Conservation (phyloP, 192 early-diverging fungal genomes). For the Mortierella claussenii region DNA sequence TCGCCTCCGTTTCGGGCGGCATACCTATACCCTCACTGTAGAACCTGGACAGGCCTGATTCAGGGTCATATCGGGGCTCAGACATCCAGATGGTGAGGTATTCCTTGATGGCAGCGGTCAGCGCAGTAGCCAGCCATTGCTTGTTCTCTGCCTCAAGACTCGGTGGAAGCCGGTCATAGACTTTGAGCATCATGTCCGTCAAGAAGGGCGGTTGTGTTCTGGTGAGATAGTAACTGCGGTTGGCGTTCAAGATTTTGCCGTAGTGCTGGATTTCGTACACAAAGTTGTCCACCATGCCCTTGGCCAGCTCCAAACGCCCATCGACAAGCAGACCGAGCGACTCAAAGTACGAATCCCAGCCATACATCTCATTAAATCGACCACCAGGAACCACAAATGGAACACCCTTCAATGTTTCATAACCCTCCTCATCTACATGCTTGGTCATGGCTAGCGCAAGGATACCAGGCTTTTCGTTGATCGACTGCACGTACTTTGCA, state of each 20-base stretch:
- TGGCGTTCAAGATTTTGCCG: slow-evolving; percentile 98
- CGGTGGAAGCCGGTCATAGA: slow-evolving; percentile 69
- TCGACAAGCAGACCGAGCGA: slow-evolving; percentile 88
- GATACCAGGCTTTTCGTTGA: slow-evolving; percentile 95
- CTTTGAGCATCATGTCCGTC: slow-evolving; percentile 93
- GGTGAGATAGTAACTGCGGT: slow-evolving; percentile 95
- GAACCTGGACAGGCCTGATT: slow-evolving; percentile 85
- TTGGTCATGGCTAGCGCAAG: slow-evolving; percentile 79
- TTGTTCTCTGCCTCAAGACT: slow-evolving; percentile 62
- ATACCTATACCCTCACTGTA: slow-evolving; percentile 92
- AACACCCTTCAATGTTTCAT: slow-evolving; percentile 70
- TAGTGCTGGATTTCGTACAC: slow-evolving; percentile 97
- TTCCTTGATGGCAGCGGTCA: slow-evolving; percentile 89
- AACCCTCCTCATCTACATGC: slow-evolving; percentile 60
- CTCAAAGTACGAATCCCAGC: slow-evolving; percentile 98
- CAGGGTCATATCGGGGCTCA: slow-evolving; percentile 78
- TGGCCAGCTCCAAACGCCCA: slow-evolving; percentile 84
- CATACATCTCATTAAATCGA: slow-evolving; percentile 99
- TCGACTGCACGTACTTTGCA: slow-evolving; percentile 88
- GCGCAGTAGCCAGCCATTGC: slow-evolving; percentile 74
- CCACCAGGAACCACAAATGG: slow-evolving; percentile 99
- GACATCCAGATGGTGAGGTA: slow-evolving; percentile 93
- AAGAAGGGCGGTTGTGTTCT: slow-evolving; percentile 98
- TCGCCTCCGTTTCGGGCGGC: slow-evolving; percentile 97
- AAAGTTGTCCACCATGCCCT: slow-evolving; percentile 98